These are phyloP conservation scores for Tetrapisispora pingtungensis DNA, from an alignment of 805 yeast species.

Conservation along the genomic window DNA sequence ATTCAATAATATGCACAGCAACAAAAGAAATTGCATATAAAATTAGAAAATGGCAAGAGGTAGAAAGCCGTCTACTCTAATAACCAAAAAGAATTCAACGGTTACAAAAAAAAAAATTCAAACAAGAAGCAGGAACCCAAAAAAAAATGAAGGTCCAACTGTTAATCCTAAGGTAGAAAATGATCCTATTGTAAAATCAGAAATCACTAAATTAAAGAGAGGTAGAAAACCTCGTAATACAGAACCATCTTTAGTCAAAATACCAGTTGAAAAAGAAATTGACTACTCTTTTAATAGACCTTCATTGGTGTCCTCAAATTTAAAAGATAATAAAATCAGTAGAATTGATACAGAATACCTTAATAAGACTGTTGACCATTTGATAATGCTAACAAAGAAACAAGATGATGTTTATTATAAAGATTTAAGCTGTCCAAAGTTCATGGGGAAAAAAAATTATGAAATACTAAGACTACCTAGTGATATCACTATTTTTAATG, in stretches of 20 bases:
- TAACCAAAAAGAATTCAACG: neutral
- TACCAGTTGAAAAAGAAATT: too few relatives aligned
- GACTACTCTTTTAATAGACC: neutral
- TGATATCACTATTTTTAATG: conserved; percentile 8
- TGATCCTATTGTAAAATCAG: too few relatives aligned
- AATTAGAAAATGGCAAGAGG: neutral
- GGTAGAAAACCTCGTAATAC: neutral
- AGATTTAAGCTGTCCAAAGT: conserved; percentile 12
- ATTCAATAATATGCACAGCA: too few relatives aligned
- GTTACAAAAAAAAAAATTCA: neutral
- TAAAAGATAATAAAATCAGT: neutral
- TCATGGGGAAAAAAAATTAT: conserved; percentile 11
- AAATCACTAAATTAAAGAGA: too few relatives aligned
- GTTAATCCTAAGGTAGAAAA: neutral
- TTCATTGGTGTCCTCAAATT: neutral
- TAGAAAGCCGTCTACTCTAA: neutral
- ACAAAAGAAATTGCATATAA: too few relatives aligned
- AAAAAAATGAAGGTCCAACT: too few relatives aligned
- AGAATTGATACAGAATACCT: neutral
- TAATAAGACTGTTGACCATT: neutral
- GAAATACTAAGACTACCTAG: conserved; percentile 16
- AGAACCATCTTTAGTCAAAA: too few relatives aligned
- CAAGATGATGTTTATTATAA: conserved; percentile 14
- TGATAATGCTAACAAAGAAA: conserved; percentile 7
- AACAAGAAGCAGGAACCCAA: neutral